Conservation (phyloP, 2,329 filamentous ascomycete species). For the Aaosphaeria pasadenensis region DNA sequence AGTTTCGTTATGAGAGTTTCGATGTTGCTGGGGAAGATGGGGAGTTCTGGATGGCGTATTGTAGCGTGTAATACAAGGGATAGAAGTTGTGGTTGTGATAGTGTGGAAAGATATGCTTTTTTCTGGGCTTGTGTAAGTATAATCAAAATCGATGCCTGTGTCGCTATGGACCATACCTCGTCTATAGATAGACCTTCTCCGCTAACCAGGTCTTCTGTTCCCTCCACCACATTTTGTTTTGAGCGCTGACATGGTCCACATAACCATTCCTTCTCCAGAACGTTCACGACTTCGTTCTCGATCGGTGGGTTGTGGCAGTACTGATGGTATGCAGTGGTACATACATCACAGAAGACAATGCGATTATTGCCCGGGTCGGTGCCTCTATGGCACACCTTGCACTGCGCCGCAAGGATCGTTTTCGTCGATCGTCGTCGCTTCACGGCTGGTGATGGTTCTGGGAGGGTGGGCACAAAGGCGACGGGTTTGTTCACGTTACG, state of each 20-base stretch:
- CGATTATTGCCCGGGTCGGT: conserved; percentile 71
- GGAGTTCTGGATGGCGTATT: conserved; percentile 61
- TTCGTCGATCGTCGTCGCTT: conserved; percentile 59
- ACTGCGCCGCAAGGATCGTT: conserved; percentile 55
- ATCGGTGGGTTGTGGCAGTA: conserved; percentile 77
- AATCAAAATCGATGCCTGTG: not conserved
- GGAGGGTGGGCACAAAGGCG: conserved; percentile 57
- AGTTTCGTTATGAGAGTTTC: conserved; percentile 17
- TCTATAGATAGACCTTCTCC: conserved; percentile 41
- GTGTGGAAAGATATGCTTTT: conserved; percentile 59
- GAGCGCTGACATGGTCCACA: conserved; percentile 58
- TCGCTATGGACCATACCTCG: conserved; percentile 28
- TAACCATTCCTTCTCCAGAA: conserved; percentile 68
- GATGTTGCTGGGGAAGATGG: conserved; percentile 56
- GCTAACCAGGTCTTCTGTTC: conserved; percentile 37
- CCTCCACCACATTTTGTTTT: conserved; percentile 27
- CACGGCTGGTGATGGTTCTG: conserved; percentile 46
- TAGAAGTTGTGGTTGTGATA: conserved; percentile 62
- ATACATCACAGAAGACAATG: conserved; percentile 84
- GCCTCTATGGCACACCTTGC: conserved; percentile 69
- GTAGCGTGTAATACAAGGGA: conserved; percentile 62
- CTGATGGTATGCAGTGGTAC: conserved; percentile 77
- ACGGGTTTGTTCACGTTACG: conserved; percentile 67
- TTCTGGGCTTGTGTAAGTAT: conserved; percentile 45
- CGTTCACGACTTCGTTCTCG: conserved; percentile 63